Evolutionary conservation across 2,329 filamentous ascomycete species (phyloP), one percentile per base, ranked within the genome.

Genomic region (Cercospora zeae-maydis): DNA sequence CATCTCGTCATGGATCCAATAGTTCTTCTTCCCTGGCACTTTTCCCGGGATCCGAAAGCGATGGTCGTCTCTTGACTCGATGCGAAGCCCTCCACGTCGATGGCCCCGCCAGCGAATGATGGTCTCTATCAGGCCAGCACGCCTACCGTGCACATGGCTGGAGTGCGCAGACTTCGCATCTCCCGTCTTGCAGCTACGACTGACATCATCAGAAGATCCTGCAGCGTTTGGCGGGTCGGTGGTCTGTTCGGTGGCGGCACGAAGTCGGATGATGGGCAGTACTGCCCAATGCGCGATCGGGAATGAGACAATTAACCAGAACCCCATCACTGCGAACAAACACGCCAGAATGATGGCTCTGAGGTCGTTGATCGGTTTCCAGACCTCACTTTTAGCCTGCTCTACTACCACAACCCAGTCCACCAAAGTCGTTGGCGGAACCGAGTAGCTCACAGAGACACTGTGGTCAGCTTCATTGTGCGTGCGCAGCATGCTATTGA

Each of bases 351-450:
- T 83, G 57, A 96, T 91, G 52, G 88, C 87, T 14, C 90, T 86
- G n/a, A 96, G 80, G n/a, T 85, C 87, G 33, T 81, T 78, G 62
- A 96, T 92, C 0, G 92, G 90, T 7, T 82, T 80, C 77, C 89
- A 92, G 0, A 92, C 91, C 76, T 96, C 92, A 24, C 75, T 75
- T 66, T 86, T 86, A 1, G 86, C 81, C 75, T 95, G 88, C 73
- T 96, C 93, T 0, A 96, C 84, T 1, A 96, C 71, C 2, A 97
- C 79, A 7, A 91, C 86, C 93, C 93, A 97, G 71, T 93, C 86
- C 6, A 90, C 90, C 58, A 96, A 77, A 0, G 78, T 73, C 3
- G 83, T 90, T 55, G 85, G 82, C 0, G 90, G 86, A 4, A 89
- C 81, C 7, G 91, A 90, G 71, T 87, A 93, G n/a, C 92, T 93